Conservation (phyloP, 1,284 basidiomycete genomes). For the Irpex sp. region DNA sequence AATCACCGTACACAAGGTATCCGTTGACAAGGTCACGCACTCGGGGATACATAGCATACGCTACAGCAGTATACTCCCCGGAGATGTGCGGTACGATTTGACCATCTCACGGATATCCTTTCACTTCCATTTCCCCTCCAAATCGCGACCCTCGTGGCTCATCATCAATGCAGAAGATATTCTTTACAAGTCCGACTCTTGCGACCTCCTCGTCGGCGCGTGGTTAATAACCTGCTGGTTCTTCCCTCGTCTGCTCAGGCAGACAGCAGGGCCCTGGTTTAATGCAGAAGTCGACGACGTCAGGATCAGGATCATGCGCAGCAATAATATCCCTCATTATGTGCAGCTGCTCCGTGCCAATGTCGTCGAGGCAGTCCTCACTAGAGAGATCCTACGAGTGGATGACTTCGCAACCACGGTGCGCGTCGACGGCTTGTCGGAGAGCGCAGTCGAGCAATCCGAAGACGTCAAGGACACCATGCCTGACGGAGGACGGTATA, state of each 20-base stretch:
- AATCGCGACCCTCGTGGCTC: conserved; percentile 27
- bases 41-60: conserved; percentile 14
- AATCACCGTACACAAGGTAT: conserved; percentile 15
- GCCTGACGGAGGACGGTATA: background rate
- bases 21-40: conserved; percentile 16
- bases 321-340: conserved; percentile 32
- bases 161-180: conserved; percentile 25
- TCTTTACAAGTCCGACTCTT: conserved; percentile 28
- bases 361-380: conserved; percentile 32
- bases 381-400: conserved; percentile 34
- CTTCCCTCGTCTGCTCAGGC: conserved; percentile 33
- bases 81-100: conserved; percentile 18
- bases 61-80: conserved; percentile 16
- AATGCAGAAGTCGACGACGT: conserved; percentile 32
- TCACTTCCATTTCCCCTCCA: conserved; percentile 28
- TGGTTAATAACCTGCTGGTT: conserved; percentile 31
- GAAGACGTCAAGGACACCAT: background rate
- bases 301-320: conserved; percentile 30
- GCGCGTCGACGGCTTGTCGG: conserved; percentile 20
- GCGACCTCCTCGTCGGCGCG: conserved; percentile 26
- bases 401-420: conserved; percentile 33
- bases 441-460: conserved; percentile 9
- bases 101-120: conserved; percentile 15
- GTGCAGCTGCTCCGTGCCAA: conserved; percentile 31
- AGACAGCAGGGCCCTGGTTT: conserved; percentile 32